Base-by-base conservation (phyloP, 2,329 filamentous ascomycete species). In the Aspergillus candidus region DNA sequence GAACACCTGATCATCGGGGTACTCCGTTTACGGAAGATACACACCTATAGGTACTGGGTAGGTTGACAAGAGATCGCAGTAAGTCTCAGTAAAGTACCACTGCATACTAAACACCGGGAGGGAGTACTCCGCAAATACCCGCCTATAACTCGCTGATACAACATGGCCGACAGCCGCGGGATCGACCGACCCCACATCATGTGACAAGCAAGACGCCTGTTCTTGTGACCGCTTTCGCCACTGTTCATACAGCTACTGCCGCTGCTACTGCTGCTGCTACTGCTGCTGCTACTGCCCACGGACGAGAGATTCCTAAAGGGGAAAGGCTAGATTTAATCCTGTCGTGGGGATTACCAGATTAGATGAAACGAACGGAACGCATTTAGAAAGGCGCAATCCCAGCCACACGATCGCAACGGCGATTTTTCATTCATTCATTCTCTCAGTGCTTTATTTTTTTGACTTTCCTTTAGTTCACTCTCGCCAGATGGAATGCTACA, bases 171-270 rank as follows among this genome's bases (percentile, higher is more conserved):
- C 13, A 38, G 40, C 34, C 22, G 22, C 14, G 29, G 35, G 27
- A 17, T 44, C 46, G 50, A 45, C 42, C 42, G 22, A 49, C 50
- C 41, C 47, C 45, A 44, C 50, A 50, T 56, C 53, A 56, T 56
- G 53, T 56, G 53, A 56, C 45, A 41, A 31, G 22, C 37, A 18
- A 18, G 34, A 31, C 35, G 38, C 13, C 34, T 46, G 53, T 46
- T 49, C 51, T 56, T 53, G 53, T 56, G 53, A 56, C 53, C 49
- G 32, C 5, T 40, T 46, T 48, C 30, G 46, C 46, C 46, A 46
- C 43, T 39, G 17, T 18, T 18, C 4, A 18, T 18, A 18, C 35
- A 40, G 11, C 29, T 35, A n/a, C 37, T 43, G 18, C 32, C 13
- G 11, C 7, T 11, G 11, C 11, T 35, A 22, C 32, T 49, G 47